phyloP scores from a whole-genome alignment of 2,329 filamentous ascomycete genomes.

The Scytalidium lignicola region DNA sequence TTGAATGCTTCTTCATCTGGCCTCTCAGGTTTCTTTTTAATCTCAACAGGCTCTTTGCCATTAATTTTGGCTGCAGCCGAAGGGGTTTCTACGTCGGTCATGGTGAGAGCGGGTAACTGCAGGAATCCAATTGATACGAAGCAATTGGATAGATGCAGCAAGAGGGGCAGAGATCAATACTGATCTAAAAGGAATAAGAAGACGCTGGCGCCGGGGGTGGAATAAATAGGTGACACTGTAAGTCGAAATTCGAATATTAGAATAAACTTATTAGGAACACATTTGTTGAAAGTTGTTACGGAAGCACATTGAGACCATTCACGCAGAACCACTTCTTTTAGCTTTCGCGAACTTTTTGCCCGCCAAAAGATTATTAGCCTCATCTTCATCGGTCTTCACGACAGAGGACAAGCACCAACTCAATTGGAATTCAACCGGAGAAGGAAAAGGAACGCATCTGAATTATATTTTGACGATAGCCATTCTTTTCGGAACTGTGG shows the following conservation, averaged over 20 bases:
- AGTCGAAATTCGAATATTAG: background rate
- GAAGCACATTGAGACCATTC: background rate
- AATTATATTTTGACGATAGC: background rate
- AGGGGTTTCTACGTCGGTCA: constrained; percentile 41
- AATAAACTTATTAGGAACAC: background rate
- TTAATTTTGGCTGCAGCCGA: constrained; percentile 36
- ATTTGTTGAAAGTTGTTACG: background rate
- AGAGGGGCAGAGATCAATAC: background rate
- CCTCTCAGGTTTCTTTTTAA: constrained; percentile 63
- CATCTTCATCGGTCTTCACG: background rate
- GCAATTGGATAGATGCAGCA: background rate
- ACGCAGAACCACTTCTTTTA: background rate
- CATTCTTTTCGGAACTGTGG: background rate
- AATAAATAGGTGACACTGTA: background rate
- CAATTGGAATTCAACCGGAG: background rate
- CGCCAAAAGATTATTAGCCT: background rate
- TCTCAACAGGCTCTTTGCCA: constrained; percentile 32
- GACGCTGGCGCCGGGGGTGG: background rate
- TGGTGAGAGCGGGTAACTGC: constrained; percentile 23
- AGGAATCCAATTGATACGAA: background rate
- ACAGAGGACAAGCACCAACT: background rate
- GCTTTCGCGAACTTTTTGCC: background rate
- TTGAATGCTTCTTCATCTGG: constrained; percentile 86
- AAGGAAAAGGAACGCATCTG: background rate
- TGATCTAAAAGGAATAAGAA: background rate